Conservation (phyloP, 352 stramenopile species). For the Globisporangium apiculatum region DNA sequence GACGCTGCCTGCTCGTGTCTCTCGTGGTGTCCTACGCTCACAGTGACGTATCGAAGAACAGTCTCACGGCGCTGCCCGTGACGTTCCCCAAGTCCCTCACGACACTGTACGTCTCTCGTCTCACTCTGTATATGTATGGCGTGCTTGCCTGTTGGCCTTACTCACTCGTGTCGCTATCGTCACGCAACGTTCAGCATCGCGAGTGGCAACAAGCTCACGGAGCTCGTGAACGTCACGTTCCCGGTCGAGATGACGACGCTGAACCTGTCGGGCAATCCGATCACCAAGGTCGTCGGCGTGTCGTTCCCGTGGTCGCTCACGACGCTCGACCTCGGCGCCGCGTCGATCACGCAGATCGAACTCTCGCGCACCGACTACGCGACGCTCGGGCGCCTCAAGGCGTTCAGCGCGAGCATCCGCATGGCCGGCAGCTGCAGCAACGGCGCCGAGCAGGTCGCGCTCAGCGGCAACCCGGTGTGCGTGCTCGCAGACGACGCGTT, state of each 20-base stretch:
- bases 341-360: conserved; percentile 58
- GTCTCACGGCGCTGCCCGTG: conserved; percentile 25
- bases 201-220: conserved; percentile 32
- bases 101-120: conserved; percentile 22
- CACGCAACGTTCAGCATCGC: conserved; percentile 18
- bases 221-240: conserved; percentile 49
- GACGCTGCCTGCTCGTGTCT: neutral
- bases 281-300: conserved; percentile 46
- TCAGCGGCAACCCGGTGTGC: conserved; percentile 35
- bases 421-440: conserved; percentile 36
- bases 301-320: conserved; percentile 44
- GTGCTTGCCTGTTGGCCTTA: too few relatives aligned
- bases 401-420: conserved; percentile 31
- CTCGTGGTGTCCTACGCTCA: neutral
- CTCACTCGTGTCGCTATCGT: neutral
- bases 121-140: neutral
- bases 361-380: conserved; percentile 56
- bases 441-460: conserved; percentile 31
- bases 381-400: conserved; percentile 38
- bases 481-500: conserved; percentile 67
- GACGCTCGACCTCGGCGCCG: conserved; percentile 35
- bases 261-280: conserved; percentile 53
- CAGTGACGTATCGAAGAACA: conserved; percentile 45
- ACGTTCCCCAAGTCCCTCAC: conserved; percentile 21
- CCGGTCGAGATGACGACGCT: conserved; percentile 35